These are phyloP conservation scores for Coemansia sp. DNA, from an alignment of 192 early-diverging fungal genomes.

Conservation along the genomic window DNA sequence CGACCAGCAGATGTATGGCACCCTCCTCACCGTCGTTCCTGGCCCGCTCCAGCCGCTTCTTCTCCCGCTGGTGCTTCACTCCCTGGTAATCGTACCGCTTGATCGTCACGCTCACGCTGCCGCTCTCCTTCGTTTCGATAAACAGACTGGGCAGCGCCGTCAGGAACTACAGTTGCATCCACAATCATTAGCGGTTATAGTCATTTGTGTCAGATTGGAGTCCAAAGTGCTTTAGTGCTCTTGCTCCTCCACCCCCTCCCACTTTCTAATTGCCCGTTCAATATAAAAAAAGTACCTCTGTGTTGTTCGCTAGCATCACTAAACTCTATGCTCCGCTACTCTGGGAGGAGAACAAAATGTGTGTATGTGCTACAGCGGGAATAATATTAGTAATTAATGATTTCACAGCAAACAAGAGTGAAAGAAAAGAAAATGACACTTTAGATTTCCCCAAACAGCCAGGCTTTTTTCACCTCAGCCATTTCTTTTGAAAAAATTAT, in stretches of 20 bases:
- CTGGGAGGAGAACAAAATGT: neutral
- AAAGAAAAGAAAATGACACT: neutral
- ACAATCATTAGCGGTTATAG: neutral
- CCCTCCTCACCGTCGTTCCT: conserved; percentile 17
- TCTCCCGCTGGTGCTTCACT: conserved; percentile 30
- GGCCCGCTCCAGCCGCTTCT: conserved; percentile 25
- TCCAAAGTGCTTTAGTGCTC: too few relatives aligned
- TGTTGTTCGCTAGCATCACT: neutral
- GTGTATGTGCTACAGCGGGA: neutral
- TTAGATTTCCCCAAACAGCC: neutral
- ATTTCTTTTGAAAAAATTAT: neutral
- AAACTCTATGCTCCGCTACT: neutral
- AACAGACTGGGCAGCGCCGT: conserved; percentile 39
- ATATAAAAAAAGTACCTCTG: neutral
- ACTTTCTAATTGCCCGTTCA: neutral
- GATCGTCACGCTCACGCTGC: conserved; percentile 34
- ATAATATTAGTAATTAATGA: neutral
- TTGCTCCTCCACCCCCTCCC: neutral
- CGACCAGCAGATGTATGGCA: conserved; percentile 33
- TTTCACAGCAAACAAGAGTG: neutral
- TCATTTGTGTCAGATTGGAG: too few relatives aligned
- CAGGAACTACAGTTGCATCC: conserved; percentile 31
- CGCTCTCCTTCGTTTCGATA: conserved; percentile 32
- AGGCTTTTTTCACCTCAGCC: neutral
- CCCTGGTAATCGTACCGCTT: conserved; percentile 49